Conservation (phyloP, 192 early-diverging fungal species). For the Coemansia sp. region DNA sequence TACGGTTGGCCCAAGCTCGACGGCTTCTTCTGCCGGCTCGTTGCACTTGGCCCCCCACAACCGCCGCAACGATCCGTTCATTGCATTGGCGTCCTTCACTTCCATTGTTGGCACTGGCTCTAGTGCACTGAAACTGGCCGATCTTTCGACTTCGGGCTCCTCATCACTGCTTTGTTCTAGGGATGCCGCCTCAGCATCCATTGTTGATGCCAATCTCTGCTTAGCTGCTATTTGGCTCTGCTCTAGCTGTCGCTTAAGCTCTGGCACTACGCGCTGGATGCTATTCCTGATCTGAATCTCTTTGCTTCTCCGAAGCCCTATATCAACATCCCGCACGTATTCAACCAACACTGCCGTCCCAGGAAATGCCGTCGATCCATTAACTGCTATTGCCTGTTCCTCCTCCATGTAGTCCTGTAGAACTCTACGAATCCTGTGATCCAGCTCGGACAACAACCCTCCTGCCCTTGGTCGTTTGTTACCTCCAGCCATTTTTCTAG, state of each 20-base stretch:
- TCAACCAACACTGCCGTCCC: slow-evolving; percentile 23
- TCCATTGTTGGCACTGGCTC: slow-evolving; percentile 40
- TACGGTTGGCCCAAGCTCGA: neutral
- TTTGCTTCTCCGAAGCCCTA: slow-evolving; percentile 24
- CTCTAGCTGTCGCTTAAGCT: slow-evolving; percentile 21
- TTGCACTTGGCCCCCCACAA: slow-evolving; percentile 35
- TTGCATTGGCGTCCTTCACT: slow-evolving; percentile 37
- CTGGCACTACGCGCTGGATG: slow-evolving; percentile 34
- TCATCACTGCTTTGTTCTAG: slow-evolving; percentile 22
- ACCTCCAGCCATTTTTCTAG: slow-evolving; percentile 25
- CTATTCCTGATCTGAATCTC: slow-evolving; percentile 24
- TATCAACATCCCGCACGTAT: slow-evolving; percentile 26
- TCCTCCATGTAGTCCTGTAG: slow-evolving; percentile 21
- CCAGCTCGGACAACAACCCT: slow-evolving; percentile 26
- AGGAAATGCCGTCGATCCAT: slow-evolving; percentile 13
- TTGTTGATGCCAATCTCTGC: neutral
- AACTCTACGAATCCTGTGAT: slow-evolving; percentile 22
- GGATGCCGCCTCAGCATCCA: neutral
- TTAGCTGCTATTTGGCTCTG: neutral
- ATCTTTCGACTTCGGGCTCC: slow-evolving; percentile 27
- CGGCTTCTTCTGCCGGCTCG: neutral
- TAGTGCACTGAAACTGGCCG: slow-evolving; percentile 24
- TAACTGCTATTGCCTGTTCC: slow-evolving; percentile 16
- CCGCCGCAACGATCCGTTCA: slow-evolving; percentile 46
- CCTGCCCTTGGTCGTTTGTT: slow-evolving; percentile 34